Percentiles rank a stretch among this genome's conserved stretches.
Evolutionary conservation across 306 rosid species (phyloP).

Genomic region (Rosa persica): DNA sequence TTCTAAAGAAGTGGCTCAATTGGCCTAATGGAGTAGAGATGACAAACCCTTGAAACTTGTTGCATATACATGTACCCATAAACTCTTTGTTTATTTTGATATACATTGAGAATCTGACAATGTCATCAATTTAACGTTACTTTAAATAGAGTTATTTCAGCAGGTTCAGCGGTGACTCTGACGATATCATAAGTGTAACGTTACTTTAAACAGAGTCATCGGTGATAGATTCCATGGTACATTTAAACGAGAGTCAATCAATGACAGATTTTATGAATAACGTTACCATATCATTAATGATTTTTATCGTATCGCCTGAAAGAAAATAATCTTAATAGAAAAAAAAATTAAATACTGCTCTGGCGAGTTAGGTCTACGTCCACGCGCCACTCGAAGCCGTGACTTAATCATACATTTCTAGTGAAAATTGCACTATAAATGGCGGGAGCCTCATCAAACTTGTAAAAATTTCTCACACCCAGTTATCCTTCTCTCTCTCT

Average conservation of each 20-base stretch:
- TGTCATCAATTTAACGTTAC: too few relatives aligned
- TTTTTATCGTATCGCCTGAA: background rate
- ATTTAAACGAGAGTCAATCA: too few relatives aligned
- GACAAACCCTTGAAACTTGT: too few relatives aligned
- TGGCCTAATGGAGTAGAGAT: too few relatives aligned
- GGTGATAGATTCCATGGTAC: background rate
- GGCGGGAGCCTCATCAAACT: conserved; percentile 39
- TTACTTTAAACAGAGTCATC: background rate
- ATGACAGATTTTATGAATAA: too few relatives aligned
- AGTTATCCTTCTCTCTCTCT: conserved; percentile 25
- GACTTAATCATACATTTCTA: conserved; percentile 8
- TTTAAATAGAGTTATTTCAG: too few relatives aligned
- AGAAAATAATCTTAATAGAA: too few relatives aligned
- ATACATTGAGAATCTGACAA: background rate
- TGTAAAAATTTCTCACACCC: conserved; percentile 33
- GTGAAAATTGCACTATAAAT: conserved; percentile 45
- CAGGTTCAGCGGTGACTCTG: background rate
- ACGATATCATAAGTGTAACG: background rate
- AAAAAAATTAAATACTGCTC: too few relatives aligned
- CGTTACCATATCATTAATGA: background rate
- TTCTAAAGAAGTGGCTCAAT: too few relatives aligned
- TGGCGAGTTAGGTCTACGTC: background rate
- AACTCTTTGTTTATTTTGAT: too few relatives aligned
- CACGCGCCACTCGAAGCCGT: conserved; percentile 44
- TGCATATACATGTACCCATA: too few relatives aligned